Percentiles rank a stretch among this genome's conserved stretches.
Evolutionary conservation across 768 basidiomycete genomes (phyloP).

Genomic region (Neoboletus magnificus): DNA sequence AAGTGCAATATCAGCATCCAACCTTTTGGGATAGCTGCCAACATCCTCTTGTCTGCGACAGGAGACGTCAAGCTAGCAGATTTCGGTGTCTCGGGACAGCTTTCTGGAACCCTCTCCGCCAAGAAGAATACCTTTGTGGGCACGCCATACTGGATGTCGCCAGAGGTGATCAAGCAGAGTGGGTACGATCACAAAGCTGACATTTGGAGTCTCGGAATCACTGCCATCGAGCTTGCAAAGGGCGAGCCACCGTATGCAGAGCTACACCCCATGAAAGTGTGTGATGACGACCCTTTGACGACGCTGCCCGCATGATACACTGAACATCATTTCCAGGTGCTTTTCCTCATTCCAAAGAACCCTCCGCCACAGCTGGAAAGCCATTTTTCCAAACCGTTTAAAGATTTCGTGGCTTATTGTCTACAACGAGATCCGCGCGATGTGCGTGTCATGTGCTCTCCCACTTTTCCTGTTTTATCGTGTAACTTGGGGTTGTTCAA

Average conservation of each 20-base stretch:
- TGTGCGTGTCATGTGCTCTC: slow-evolving; percentile 42
- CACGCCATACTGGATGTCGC: slow-evolving; percentile 99
- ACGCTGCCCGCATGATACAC: neutral
- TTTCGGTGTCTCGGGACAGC: slow-evolving; percentile 97
- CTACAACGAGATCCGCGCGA: slow-evolving; percentile 92
- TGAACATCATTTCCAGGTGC: slow-evolving; percentile 51
- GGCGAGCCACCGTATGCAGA: slow-evolving; percentile 99
- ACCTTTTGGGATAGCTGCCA: slow-evolving; percentile 61
- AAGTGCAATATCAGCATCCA: neutral
- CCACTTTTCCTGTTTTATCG: neutral
- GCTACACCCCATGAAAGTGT: slow-evolving; percentile 97
- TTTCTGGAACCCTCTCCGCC: slow-evolving; percentile 87
- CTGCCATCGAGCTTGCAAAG: slow-evolving; percentile 94
- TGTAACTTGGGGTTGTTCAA: slow-evolving; percentile 18
- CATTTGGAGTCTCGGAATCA: slow-evolving; percentile 98
- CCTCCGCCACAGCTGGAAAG: slow-evolving; percentile 88
- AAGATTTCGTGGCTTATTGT: slow-evolving; percentile 91
- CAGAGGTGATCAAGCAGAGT: slow-evolving; percentile 99
- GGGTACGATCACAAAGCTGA: slow-evolving; percentile 99
- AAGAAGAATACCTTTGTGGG: slow-evolving; percentile 99
- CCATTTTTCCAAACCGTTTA: slow-evolving; percentile 88
- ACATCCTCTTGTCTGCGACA: slow-evolving; percentile 86
- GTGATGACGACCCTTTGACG: slow-evolving; percentile 10
- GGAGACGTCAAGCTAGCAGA: slow-evolving; percentile 98
- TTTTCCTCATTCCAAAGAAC: slow-evolving; percentile 98